A percentile compares a stretch with the other conserved stretches of the same genome.
Evolutionary conservation across 306 rosid species (phyloP).

Genomic region (Trifolium dubium): DNA sequence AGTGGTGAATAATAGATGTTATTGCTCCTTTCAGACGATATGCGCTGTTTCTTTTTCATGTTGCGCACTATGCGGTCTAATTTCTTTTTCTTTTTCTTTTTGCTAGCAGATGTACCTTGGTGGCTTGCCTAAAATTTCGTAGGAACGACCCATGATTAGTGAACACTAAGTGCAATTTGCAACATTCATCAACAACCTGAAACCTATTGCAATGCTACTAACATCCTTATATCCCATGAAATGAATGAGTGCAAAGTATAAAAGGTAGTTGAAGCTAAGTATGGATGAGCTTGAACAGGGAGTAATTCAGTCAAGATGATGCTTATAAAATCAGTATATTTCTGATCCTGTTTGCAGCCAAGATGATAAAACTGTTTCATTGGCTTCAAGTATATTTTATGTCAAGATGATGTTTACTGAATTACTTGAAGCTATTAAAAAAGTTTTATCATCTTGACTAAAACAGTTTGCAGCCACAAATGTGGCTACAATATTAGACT

Average conservation of each 20-base stretch:
- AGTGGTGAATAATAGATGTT: constrained; percentile 78
- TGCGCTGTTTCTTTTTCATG: constrained; percentile 74
- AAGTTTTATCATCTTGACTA: neutral
- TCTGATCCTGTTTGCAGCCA: too few relatives aligned
- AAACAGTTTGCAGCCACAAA: neutral
- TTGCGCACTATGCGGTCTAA: constrained; percentile 77
- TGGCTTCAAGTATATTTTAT: too few relatives aligned
- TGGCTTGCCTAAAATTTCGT: constrained; percentile 69
- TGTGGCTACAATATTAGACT: neutral
- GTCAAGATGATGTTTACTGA: too few relatives aligned
- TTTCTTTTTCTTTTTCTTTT: constrained; percentile 87
- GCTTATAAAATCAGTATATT: too few relatives aligned
- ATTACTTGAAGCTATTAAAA: too few relatives aligned
- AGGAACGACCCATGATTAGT: neutral
- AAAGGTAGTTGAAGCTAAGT: neutral
- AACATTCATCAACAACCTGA: constrained; percentile 18
- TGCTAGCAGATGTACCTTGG: constrained; percentile 87
- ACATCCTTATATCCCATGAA: constrained; percentile 10
- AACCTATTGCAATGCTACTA: constrained; percentile 17
- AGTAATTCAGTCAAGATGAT: neutral
- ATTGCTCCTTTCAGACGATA: constrained; percentile 59
- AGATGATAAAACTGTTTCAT: too few relatives aligned
- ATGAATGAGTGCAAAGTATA: constrained; percentile 1
- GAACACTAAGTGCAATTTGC: constrained; percentile 9
- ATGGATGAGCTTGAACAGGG: neutral